These are phyloP conservation scores for Tilletia caries DNA, from an alignment of 1,284 basidiomycete species.

Conservation along the genomic window DNA sequence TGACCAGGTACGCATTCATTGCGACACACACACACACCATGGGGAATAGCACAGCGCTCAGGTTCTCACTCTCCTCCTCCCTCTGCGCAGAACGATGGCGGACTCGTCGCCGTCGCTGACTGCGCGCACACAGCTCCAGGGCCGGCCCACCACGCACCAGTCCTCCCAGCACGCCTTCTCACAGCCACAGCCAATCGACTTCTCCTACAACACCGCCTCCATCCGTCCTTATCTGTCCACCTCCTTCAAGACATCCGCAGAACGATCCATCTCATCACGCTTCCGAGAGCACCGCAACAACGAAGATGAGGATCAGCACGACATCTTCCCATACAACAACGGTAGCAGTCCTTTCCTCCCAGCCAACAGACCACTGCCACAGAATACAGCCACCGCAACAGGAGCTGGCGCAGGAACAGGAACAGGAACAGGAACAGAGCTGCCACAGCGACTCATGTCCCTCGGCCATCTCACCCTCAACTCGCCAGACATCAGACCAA, in stretches of 20 bases:
- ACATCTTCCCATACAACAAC: constrained; percentile 24
- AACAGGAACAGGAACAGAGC: neutral
- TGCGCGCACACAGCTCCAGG: too few species aligned
- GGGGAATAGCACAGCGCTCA: too few species aligned
- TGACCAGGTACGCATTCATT: too few species aligned
- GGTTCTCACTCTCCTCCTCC: too few species aligned
- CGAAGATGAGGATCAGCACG: constrained; percentile 20
- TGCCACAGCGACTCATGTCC: constrained; percentile 25
- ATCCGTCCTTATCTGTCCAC: constrained; percentile 44
- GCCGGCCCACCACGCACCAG: too few species aligned
- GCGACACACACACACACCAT: too few species aligned
- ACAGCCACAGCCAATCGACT: constrained; percentile 10
- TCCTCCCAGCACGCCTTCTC: neutral
- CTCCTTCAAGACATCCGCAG: constrained; percentile 42
- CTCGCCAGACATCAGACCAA: constrained; percentile 21
- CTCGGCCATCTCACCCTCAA: constrained; percentile 36
- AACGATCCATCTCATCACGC: constrained; percentile 30
- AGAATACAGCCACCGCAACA: too few species aligned
- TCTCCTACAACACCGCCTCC: constrained; percentile 28
- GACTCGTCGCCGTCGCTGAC: too few species aligned
- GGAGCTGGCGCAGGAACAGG: neutral
- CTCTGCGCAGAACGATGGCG: too few species aligned
- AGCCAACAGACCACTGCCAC: too few species aligned
- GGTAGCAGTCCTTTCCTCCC: too few species aligned
- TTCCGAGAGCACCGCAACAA: constrained; percentile 14